Evolutionary conservation across 768 basidiomycete species (phyloP), one percentile per base, ranked within the genome.

Genomic region (Hypholoma sublateritium): DNA sequence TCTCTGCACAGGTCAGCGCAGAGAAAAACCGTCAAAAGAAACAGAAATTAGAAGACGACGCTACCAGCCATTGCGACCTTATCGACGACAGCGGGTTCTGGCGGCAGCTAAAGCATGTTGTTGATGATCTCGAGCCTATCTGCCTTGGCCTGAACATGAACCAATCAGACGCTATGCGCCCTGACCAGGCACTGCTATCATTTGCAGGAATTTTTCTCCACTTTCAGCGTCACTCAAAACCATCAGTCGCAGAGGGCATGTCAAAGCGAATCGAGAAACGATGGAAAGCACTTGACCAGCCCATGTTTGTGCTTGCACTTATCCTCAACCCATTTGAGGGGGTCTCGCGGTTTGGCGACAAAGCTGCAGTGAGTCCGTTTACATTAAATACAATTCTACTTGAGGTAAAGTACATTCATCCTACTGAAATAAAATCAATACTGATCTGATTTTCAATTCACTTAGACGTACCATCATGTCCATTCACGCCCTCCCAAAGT

Each of bases 221-320:
- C 61, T 70, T 70, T 43, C 43, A 62, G 37, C 61, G 63, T 24
- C 69, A 70, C 45, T 36, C 58, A 2, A 66, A 68, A 8, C 59
- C n/a, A 11, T 22, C 48, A 1, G 59, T 72, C 17, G 61, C 63
- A 9, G 37, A 43, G 5, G 58, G 60, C 7, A 70, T 72, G 65
- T 50, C 22, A 14, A 62, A 57, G 28, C 50, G 64, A 19, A 56
- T 72, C 17, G 64, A 72, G 53, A 70, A 70, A 54, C 61, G 61
- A 4, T 72, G 69, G 67, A 69, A 65, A 46, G 69, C 66, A 1
- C 62, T 66, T 14, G 67, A 72, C 46, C 70, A 72, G 53, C 61
- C 62, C 3, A 62, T 71, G 53, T 71, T 71, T 50, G 13, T 70
- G 5, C 49, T 69, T 17, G 59, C 67, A 0, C 58, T 72, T 9